Base-by-base conservation (phyloP, 345 rosid species). In the Triadica sebifera region DNA sequence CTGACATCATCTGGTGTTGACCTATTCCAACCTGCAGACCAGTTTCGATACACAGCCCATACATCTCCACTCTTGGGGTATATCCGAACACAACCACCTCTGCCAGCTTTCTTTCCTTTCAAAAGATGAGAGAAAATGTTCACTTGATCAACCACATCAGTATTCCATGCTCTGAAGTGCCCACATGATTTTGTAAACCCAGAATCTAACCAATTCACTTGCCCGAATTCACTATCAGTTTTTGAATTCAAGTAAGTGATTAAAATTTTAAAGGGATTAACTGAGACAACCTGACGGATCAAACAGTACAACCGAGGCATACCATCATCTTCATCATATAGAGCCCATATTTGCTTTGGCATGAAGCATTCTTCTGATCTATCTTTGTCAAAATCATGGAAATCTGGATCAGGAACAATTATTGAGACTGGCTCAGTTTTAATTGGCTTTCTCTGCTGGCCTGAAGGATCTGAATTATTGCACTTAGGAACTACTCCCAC, bases 141-240 rank as follows among this genome's bases (percentile, higher is more conserved):
- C 58, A 95, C 97, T 57, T 95, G 98, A 45, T 95, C 99, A 53
- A 90, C 84, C 70, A 87, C 59, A 74, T 95, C 99, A 62, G 96
- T 81, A 83, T 78, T 91, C 65, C 79, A 78, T 20, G 97, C 94
- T 86, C 99, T 91, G 83, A 95, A 95, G 85, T 91, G 93, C 57
- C 99, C 99, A 56, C 99, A 95, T 24, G 99, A 95, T 80, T 95
- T 95, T 58, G 97, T 92, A 78, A 92, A 92, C 69, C 97, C 97
- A 29, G 82, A 86, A 69, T 90, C 89, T 51, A 84, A 81, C 99
- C 99, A 91, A 79, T 89, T 93, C 79, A 90, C 93, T 3, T 84
- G 80, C 61, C 98, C 98, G 51, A 93, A 95, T 81, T 95, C 97
- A 16, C 81, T 80, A 79, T 95, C 97, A 1, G 98, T 88, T 85